These are phyloP conservation scores for Beauveria pseudobassiana DNA, from an alignment of 2,329 filamentous ascomycete genomes.

Conservation along the genomic window DNA sequence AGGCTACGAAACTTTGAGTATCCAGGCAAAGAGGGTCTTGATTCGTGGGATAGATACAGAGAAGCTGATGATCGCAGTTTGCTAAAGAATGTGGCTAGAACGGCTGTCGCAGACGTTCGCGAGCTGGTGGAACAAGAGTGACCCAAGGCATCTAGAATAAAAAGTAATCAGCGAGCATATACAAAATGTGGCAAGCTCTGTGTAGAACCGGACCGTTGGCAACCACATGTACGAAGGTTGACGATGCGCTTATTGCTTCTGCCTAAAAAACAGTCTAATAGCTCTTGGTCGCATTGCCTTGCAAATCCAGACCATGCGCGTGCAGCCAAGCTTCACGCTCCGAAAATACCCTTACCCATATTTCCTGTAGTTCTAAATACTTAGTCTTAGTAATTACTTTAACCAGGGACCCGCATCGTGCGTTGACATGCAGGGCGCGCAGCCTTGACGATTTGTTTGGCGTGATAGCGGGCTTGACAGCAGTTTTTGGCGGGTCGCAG, in stretches of 20 bases:
- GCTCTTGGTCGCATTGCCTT: too few species aligned
- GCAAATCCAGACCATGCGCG: too few species aligned
- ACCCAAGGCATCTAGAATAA: not conserved
- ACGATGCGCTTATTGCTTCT: too few species aligned
- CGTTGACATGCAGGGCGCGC: slow-evolving; percentile 10
- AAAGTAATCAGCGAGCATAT: not conserved
- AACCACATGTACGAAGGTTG: too few species aligned
- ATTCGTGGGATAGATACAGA: slow-evolving; percentile 77
- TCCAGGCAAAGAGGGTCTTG: slow-evolving; percentile 80
- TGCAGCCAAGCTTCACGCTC: too few species aligned
- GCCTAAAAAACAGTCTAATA: too few species aligned
- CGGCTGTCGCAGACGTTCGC: slow-evolving; percentile 58
- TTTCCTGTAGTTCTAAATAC: too few species aligned
- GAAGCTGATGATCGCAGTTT: slow-evolving; percentile 79
- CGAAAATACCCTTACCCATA: too few species aligned
- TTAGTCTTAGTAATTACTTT: too few species aligned
- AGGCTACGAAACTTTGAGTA: slow-evolving; percentile 89
- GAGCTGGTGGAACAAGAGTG: slow-evolving; percentile 37
- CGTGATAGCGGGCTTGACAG: not conserved
- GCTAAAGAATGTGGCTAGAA: slow-evolving; percentile 79
- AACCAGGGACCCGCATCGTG: not conserved
- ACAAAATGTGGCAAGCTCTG: not conserved
- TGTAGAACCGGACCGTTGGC: too few species aligned
- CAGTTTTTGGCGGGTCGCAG: not conserved
- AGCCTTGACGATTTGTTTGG: not conserved